These are phyloP conservation scores for Alternaria alternata DNA, from an alignment of 2,329 filamentous ascomycete genomes.

Conservation along the genomic window DNA sequence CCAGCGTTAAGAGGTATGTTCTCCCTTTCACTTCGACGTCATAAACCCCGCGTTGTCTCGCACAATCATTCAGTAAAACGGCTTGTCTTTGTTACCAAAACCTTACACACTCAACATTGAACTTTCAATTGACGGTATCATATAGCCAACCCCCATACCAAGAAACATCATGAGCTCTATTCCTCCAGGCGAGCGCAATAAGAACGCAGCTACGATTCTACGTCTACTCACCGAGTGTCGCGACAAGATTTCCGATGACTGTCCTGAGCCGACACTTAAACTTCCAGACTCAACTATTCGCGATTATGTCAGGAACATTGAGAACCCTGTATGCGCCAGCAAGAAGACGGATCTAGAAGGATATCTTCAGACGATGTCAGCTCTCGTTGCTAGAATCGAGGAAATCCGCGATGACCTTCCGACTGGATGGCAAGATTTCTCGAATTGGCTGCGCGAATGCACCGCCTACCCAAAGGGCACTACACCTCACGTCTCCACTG, in stretches of 20 bases:
- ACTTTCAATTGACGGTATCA: not conserved
- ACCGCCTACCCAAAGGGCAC: not conserved
- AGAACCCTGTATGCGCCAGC: not conserved
- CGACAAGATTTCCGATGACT: not conserved
- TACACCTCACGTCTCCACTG: not conserved
- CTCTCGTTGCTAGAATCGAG: not conserved
- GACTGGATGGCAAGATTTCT: not conserved
- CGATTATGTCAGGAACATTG: not conserved
- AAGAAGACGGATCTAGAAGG: not conserved
- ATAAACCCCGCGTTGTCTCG: not conserved
- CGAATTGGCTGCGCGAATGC: not conserved
- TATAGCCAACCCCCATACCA: not conserved
- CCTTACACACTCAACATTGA: not conserved
- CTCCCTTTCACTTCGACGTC: not conserved
- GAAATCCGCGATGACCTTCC: not conserved
- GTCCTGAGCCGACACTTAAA: not conserved
- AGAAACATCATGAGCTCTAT: not conserved
- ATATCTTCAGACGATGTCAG: not conserved
- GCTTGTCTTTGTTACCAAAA: not conserved
- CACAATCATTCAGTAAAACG: not conserved
- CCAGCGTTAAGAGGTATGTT: not conserved
- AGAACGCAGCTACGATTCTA: not conserved
- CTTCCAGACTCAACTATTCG: not conserved
- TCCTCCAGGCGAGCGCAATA: not conserved
- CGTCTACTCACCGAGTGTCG: not conserved